Percentiles rank a stretch among this genome's conserved stretches.
phyloP scores from a whole-genome alignment of 441 rosid species.

The Adansonia rubrostipa region DNA sequence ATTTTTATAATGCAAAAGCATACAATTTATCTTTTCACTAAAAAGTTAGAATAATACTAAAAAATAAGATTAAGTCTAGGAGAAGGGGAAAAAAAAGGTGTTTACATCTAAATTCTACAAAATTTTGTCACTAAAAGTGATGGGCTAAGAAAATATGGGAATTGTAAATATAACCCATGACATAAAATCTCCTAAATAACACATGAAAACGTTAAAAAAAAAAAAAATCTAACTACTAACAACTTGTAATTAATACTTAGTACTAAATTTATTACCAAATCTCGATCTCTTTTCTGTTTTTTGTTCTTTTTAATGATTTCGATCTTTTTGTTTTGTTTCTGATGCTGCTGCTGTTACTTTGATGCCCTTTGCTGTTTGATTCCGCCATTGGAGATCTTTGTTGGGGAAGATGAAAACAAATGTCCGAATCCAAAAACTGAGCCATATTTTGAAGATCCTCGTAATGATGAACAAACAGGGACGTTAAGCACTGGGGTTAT shows the following conservation, averaged over 20 bases:
- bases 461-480: slow-evolving; percentile 75
- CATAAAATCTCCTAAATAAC: no score
- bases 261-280: slow-evolving; percentile 8
- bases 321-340: slow-evolving; percentile 41
- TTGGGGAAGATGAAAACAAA: slow-evolving; percentile 67
- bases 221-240: not conserved
- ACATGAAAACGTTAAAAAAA: no score
- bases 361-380: slow-evolving; percentile 34
- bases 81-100: not conserved
- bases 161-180: no score
- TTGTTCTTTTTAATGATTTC: slow-evolving; percentile 24
- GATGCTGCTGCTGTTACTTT: slow-evolving; percentile 30
- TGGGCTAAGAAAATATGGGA: no score
- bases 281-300: not conserved
- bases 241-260: slow-evolving; percentile 23
- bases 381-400: slow-evolving; percentile 45
- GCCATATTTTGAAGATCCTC: slow-evolving; percentile 62
- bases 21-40: no score
- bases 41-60: not conserved
- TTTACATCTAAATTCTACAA: slow-evolving; percentile 2
- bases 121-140: not conserved
- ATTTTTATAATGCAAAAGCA: no score
- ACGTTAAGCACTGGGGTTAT: slow-evolving; percentile 91
- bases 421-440: slow-evolving; percentile 77
- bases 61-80: not conserved